These are phyloP conservation scores for Hibiscus syriacus DNA, from an alignment of 345 rosid genomes.

Conservation along the genomic window DNA sequence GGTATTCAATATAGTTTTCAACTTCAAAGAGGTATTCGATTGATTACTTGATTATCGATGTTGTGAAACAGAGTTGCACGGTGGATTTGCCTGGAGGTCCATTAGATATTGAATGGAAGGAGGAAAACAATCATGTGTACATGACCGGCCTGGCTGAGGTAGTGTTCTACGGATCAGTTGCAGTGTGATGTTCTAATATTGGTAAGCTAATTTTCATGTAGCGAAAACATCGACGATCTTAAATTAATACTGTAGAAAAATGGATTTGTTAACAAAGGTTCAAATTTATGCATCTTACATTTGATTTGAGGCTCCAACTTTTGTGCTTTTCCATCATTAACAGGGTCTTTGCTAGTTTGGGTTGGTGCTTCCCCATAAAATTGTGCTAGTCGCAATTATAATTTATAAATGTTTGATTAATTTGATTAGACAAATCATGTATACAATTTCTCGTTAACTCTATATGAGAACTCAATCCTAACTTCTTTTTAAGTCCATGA, in stretches of 20 bases:
- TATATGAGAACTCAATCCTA: no score
- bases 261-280: no score
- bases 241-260: no score
- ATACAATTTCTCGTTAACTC: no score
- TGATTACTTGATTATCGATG: neutral
- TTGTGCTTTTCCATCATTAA: neutral
- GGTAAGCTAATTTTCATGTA: neutral
- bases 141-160: slow-evolving; percentile 97
- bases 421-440: no score
- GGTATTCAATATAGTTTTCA: neutral
- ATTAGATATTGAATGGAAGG: slow-evolving; percentile 84
- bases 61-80: slow-evolving; percentile 54
- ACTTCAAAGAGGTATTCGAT: neutral
- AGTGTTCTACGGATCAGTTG: slow-evolving; percentile 71
- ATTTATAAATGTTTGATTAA: no score
- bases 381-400: no score
- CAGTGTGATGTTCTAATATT: slow-evolving; percentile 20
- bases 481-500: no score
- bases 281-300: neutral
- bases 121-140: slow-evolving; percentile 73
- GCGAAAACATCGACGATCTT: no score
- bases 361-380: neutral
- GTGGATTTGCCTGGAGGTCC: slow-evolving; percentile 95
- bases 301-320: neutral
- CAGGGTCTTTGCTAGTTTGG: neutral